These are phyloP conservation scores for Auricularia sp. DNA, from an alignment of 768 basidiomycete species.

Conservation along the genomic window DNA sequence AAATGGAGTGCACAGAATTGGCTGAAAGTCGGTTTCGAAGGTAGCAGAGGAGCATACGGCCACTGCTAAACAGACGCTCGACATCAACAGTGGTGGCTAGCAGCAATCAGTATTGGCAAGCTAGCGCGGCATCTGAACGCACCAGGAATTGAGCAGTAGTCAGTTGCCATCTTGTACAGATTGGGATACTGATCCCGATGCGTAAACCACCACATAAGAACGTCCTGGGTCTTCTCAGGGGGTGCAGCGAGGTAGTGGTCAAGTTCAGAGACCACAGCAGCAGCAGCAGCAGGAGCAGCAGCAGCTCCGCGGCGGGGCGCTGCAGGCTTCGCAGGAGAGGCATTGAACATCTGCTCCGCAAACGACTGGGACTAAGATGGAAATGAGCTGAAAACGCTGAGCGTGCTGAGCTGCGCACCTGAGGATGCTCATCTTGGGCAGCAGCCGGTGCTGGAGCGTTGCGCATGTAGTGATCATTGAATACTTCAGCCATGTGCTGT, in stretches of 20 bases:
- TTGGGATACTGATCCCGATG: slow-evolving; percentile 13
- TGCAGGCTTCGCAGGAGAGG: not conserved
- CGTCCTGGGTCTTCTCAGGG: slow-evolving; percentile 15
- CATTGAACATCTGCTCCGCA: not conserved
- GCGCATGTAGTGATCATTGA: not conserved
- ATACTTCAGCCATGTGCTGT: not conserved
- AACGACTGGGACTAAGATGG: not conserved
- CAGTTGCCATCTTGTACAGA: slow-evolving; percentile 9
- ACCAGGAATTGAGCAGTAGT: slow-evolving; percentile 16
- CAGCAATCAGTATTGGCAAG: not conserved
- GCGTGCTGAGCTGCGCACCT: not conserved
- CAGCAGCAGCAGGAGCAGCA: not conserved
- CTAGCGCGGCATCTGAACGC: slow-evolving; percentile 4
- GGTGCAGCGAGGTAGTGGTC: slow-evolving; percentile 18
- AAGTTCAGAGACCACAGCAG: slow-evolving; percentile 11
- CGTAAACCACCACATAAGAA: slow-evolving; percentile 20
- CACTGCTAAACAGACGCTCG: slow-evolving; percentile 20
- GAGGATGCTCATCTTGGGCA: not conserved
- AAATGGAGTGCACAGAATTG: not conserved
- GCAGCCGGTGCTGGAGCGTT: not conserved
- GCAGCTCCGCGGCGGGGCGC: not conserved
- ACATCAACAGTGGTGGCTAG: slow-evolving; percentile 22
- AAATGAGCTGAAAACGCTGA: not conserved
- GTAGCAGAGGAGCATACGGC: slow-evolving; percentile 18
- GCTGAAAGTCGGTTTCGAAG: slow-evolving; percentile 17